Conservation (phyloP, 768 basidiomycete species). For the Trametes villosa region DNA sequence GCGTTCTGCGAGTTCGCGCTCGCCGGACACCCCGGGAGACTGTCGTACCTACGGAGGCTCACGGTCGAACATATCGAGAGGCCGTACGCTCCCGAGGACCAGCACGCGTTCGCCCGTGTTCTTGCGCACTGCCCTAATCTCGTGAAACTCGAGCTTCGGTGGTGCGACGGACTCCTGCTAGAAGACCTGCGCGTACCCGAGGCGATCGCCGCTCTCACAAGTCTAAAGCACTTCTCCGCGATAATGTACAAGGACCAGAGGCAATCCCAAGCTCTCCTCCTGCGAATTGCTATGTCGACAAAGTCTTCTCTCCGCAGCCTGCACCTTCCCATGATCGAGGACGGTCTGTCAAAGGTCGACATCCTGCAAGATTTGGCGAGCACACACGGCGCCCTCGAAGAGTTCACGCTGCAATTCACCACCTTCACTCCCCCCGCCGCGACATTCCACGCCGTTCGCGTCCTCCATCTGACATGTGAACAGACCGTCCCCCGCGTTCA, state of each 20-base stretch:
- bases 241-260: background rate
- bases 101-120: background rate
- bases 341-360: background rate
- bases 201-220: background rate
- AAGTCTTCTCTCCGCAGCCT: background rate
- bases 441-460: background rate
- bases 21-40: background rate
- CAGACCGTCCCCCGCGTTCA: background rate
- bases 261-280: background rate
- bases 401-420: background rate
- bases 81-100: background rate
- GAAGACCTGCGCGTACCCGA: background rate
- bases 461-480: background rate
- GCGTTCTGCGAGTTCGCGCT: background rate
- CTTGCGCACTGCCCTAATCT: background rate
- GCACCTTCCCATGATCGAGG: background rate
- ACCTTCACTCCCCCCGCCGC: background rate
- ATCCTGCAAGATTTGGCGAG: background rate
- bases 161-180: background rate
- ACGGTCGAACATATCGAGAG: background rate
- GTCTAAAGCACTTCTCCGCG: background rate
- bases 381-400: background rate
- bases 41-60: slow-evolving; percentile 1
- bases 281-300: background rate
- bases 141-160: background rate